phyloP scores from a whole-genome alignment of 345 rosid genomes.

The Passiflora organensis region DNA sequence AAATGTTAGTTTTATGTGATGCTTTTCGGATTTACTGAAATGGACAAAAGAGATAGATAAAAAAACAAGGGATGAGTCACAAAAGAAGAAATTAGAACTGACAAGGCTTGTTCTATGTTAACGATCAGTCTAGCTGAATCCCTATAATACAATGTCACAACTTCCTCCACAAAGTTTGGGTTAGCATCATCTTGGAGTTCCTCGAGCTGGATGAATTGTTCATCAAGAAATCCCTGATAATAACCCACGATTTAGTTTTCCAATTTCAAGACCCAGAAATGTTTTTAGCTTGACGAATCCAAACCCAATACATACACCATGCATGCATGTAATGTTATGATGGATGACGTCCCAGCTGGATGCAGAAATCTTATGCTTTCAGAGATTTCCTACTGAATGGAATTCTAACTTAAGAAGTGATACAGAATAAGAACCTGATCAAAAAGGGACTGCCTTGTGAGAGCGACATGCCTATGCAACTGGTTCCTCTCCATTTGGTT shows the following conservation, averaged over 20 bases:
- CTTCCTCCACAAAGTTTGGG: slow-evolving; percentile 72
- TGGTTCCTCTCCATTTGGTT: slow-evolving; percentile 35
- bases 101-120: slow-evolving; percentile 55
- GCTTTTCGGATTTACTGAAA: too few species aligned
- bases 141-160: slow-evolving; percentile 55
- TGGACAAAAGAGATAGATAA: too few species aligned
- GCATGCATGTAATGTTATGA: too few species aligned
- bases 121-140: slow-evolving; percentile 50
- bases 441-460: slow-evolving; percentile 57
- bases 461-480: slow-evolving; percentile 44
- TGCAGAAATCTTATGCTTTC: too few species aligned
- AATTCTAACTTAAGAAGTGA: too few species aligned
- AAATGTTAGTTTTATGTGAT: too few species aligned
- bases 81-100: slow-evolving; percentile 12
- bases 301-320: too few species aligned
- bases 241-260: neutral
- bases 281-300: too few species aligned
- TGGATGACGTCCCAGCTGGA: too few species aligned
- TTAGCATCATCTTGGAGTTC: slow-evolving; percentile 68
- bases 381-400: too few species aligned
- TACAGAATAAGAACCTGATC: slow-evolving; percentile 52
- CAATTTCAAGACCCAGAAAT: neutral
- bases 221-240: slow-evolving; percentile 57
- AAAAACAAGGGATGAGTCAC: neutral
- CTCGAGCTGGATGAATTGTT: slow-evolving; percentile 61